Evolutionary conservation across 257 asterid genomes (phyloP).

Genomic region (Penstemon newberryi): DNA sequence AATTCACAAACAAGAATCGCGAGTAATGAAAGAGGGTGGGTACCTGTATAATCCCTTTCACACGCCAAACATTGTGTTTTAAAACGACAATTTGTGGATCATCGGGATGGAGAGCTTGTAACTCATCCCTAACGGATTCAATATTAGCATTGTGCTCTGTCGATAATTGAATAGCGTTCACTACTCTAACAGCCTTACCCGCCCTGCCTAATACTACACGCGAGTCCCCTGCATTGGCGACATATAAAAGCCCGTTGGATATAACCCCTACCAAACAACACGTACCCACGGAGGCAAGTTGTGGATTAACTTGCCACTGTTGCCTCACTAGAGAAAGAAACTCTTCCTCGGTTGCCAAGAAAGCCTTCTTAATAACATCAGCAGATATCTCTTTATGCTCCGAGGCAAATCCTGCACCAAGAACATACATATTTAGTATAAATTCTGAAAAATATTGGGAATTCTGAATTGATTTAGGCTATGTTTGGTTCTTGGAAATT

Average conservation of each 20-base stretch:
- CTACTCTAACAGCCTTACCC: constrained; percentile 53
- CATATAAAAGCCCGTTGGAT: constrained; percentile 64
- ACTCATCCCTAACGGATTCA: constrained; percentile 77
- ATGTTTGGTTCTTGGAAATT: too few species aligned
- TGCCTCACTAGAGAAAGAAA: constrained; percentile 70
- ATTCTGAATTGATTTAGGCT: not conserved
- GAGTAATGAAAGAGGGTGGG: not conserved
- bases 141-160: constrained; percentile 79
- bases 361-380: constrained; percentile 68
- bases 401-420: constrained; percentile 57
- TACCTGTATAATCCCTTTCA: constrained; percentile 97
- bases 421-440: constrained; percentile 11
- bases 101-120: constrained; percentile 67
- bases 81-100: constrained; percentile 81
- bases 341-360: constrained; percentile 85
- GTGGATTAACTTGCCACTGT: constrained; percentile 75
- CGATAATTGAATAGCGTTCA: constrained; percentile 68
- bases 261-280: constrained; percentile 92
- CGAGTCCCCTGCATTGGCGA: constrained; percentile 95
- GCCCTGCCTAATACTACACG: constrained; percentile 80
- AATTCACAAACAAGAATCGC: too few species aligned
- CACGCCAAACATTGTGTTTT: constrained; percentile 95
- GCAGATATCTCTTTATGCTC: constrained; percentile 72
- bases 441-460: not conserved
- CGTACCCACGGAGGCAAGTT: constrained; percentile 85